Evolutionary conservation across 495 filamentous ascomycete species (phyloP).

Genomic region (Bombardia bombarda): DNA sequence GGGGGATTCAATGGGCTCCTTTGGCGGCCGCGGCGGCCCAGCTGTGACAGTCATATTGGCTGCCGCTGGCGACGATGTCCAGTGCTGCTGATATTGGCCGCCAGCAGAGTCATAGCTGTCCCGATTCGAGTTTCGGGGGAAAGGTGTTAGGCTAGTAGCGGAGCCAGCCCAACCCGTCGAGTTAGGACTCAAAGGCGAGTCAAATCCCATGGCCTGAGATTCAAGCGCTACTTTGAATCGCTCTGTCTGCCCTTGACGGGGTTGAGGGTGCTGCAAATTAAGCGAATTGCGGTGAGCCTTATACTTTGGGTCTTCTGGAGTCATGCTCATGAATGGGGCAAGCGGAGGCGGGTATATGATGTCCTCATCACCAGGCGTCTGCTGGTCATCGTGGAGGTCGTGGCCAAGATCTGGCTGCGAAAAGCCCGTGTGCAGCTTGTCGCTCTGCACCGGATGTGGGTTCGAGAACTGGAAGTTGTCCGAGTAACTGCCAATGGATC

Average conservation of each 20-base stretch:
- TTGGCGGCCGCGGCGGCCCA: slow-evolving; percentile 42
- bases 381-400: slow-evolving; percentile 8
- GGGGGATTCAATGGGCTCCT: slow-evolving; percentile 36
- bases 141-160: slow-evolving; percentile 43
- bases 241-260: slow-evolving; percentile 71
- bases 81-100: slow-evolving; percentile 29
- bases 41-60: slow-evolving; percentile 16
- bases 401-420: slow-evolving; percentile 40
- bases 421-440: slow-evolving; percentile 62
- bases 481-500: slow-evolving; percentile 56
- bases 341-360: slow-evolving; percentile 23
- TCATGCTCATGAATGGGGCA: slow-evolving; percentile 26
- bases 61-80: slow-evolving; percentile 30
- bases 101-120: slow-evolving; percentile 34
- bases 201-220: slow-evolving; percentile 65
- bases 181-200: slow-evolving; percentile 55
- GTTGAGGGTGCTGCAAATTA: slow-evolving; percentile 86
- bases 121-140: slow-evolving; percentile 29
- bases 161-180: slow-evolving; percentile 68
- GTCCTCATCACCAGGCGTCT: slow-evolving; percentile 12
- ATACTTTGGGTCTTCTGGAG: slow-evolving; percentile 83
- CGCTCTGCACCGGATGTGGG: slow-evolving; percentile 48
- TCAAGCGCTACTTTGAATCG: slow-evolving; percentile 77
- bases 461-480: slow-evolving; percentile 58
- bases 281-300: slow-evolving; percentile 83